Evolutionary conservation across 23 red algal genomes (phyloP).

Genomic region (Chondrus crispus): DNA sequence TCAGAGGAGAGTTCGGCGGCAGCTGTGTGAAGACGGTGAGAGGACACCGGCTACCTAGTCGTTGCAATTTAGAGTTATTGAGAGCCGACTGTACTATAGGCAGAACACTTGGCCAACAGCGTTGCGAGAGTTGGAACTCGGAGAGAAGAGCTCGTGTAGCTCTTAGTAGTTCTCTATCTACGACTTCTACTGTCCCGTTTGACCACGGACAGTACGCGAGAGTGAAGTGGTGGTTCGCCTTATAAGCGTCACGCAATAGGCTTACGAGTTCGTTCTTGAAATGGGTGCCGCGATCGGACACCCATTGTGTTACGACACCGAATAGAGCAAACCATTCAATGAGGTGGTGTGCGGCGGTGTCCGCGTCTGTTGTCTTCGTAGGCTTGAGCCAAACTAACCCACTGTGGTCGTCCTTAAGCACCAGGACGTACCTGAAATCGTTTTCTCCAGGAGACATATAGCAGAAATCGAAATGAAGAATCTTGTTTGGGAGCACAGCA

Average conservation of each 20-base stretch:
- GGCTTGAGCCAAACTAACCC: not conserved
- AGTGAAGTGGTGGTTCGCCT: conserved; percentile 16
- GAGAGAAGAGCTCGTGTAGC: not conserved
- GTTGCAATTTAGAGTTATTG: not conserved
- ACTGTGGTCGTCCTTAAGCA: conserved; percentile 12
- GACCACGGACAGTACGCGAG: conserved; percentile 22
- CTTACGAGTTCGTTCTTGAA: conserved; percentile 18
- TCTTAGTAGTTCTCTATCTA: not conserved
- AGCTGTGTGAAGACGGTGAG: not conserved
- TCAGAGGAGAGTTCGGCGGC: not conserved
- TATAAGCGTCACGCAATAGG: not conserved
- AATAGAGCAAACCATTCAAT: conserved; percentile 1
- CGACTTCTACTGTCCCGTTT: not conserved
- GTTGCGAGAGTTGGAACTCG: not conserved
- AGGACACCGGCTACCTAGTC: not conserved
- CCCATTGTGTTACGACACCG: not conserved
- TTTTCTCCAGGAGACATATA: not conserved
- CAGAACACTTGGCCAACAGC: not conserved
- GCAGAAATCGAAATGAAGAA: not conserved
- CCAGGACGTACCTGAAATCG: not conserved
- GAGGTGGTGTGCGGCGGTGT: not conserved
- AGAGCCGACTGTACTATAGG: conserved; percentile 1
- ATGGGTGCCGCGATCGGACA: not conserved
- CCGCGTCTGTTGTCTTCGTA: not conserved
- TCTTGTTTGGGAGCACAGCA: not conserved